phyloP scores from a whole-genome alignment of 2,329 filamentous ascomycete species.

The Bipolaris zeicola region DNA sequence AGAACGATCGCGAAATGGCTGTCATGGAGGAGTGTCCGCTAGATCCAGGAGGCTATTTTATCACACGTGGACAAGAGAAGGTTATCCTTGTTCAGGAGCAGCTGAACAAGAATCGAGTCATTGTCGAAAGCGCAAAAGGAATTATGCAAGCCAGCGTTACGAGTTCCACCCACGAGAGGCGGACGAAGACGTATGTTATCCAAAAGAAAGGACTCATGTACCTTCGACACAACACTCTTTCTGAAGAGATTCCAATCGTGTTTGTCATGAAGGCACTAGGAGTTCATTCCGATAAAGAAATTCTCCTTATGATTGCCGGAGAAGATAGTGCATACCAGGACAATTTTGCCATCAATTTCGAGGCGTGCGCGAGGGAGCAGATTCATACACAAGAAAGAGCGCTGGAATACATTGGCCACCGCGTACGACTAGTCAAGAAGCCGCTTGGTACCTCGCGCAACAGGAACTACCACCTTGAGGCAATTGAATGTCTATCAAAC shows the following conservation, averaged over 20 bases:
- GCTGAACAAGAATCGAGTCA: constrained; percentile 97
- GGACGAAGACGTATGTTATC: constrained; percentile 96
- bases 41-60: constrained; percentile 96
- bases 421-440: constrained; percentile 76
- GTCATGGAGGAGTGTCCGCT: constrained; percentile 92
- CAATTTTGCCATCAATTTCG: constrained; percentile 93
- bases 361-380: constrained; percentile 81
- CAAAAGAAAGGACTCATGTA: constrained; percentile 92
- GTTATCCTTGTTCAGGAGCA: constrained; percentile 98
- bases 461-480: constrained; percentile 86
- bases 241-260: constrained; percentile 93
- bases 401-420: constrained; percentile 84
- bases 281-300: constrained; percentile 92
- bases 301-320: constrained; percentile 87
- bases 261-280: constrained; percentile 93
- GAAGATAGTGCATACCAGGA: constrained; percentile 89
- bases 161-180: constrained; percentile 92
- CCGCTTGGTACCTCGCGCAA: constrained; percentile 59
- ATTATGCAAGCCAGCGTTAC: constrained; percentile 93
- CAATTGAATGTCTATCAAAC: constrained; percentile 87
- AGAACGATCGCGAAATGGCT: constrained; percentile 87
- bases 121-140: constrained; percentile 94
- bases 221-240: constrained; percentile 89
- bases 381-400: constrained; percentile 95
- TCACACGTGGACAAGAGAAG: constrained; percentile 96